A percentile compares a stretch with the other conserved stretches of the same genome.
Evolutionary conservation across 2,329 filamentous ascomycete genomes (phyloP).

Genomic region (Macroventuria anomochaeta): DNA sequence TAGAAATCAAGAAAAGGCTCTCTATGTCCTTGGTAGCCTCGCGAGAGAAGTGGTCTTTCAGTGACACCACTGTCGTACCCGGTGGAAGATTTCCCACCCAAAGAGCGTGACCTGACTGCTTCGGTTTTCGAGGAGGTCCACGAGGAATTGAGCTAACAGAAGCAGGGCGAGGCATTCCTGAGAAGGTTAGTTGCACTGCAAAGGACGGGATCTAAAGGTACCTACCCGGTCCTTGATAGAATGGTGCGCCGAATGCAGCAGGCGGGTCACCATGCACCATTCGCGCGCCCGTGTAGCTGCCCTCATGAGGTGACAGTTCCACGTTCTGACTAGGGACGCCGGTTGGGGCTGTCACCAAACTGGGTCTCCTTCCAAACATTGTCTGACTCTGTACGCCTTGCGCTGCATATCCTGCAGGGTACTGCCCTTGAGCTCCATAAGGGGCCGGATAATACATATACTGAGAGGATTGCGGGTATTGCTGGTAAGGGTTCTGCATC

Average conservation of each 20-base stretch:
- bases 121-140: conserved; percentile 71
- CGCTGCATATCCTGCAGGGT: conserved; percentile 31
- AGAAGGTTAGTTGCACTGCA: neutral
- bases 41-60: conserved; percentile 90
- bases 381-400: conserved; percentile 34
- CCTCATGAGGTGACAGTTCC: conserved; percentile 32
- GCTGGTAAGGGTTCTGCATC: conserved; percentile 39
- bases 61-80: conserved; percentile 76
- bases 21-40: conserved; percentile 78
- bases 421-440: conserved; percentile 41
- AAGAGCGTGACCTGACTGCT: conserved; percentile 81
- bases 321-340: conserved; percentile 30
- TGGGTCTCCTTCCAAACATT: conserved; percentile 41
- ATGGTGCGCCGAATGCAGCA: conserved; percentile 24
- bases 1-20: conserved; percentile 91
- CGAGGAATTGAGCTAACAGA: conserved; percentile 55
- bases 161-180: conserved; percentile 32
- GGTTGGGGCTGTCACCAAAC: conserved; percentile 26
- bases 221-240: conserved; percentile 10
- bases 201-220: neutral
- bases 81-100: conserved; percentile 96
- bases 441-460: conserved; percentile 46
- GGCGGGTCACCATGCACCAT: conserved; percentile 24
- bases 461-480: conserved; percentile 40
- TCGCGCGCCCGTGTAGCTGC: conserved; percentile 24